These are phyloP conservation scores for Clarireedia sp. DNA, from an alignment of 2,329 filamentous ascomycete species.

Conservation along the genomic window DNA sequence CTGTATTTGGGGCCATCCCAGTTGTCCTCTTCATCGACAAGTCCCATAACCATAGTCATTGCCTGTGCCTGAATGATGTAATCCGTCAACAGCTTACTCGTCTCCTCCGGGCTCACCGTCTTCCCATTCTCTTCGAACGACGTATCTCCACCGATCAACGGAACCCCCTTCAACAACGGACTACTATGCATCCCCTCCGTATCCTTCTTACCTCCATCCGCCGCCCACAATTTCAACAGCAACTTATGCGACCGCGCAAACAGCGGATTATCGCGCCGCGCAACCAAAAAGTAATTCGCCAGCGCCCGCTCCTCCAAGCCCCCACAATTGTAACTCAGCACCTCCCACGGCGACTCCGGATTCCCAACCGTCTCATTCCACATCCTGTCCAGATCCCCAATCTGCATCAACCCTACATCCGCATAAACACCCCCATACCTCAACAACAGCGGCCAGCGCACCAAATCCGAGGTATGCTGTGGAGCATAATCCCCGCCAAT, in stretches of 20 bases:
- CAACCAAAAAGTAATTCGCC: conserved; percentile 43
- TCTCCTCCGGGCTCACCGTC: conserved; percentile 33
- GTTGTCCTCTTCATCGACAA: conserved; percentile 40
- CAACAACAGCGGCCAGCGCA: conserved; percentile 48
- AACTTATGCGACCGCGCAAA: conserved; percentile 42
- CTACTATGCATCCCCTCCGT: conserved; percentile 44
- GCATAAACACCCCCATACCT: conserved; percentile 50
- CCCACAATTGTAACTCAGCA: conserved; percentile 40
- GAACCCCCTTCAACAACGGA: conserved; percentile 38
- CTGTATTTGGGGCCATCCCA: conserved; percentile 49
- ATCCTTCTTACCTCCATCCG: conserved; percentile 36
- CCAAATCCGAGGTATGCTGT: conserved; percentile 51
- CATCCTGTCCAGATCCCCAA: conserved; percentile 46
- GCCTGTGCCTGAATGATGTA: conserved; percentile 51
- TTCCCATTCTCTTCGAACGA: conserved; percentile 28
- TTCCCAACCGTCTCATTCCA: conserved; percentile 44
- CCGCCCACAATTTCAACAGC: conserved; percentile 43
- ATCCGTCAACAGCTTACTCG: conserved; percentile 40
- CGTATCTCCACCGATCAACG: conserved; percentile 28
- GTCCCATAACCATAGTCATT: conserved; percentile 43
- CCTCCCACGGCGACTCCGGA: conserved; percentile 37
- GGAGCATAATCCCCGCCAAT: conserved; percentile 41
- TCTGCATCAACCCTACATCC: conserved; percentile 48
- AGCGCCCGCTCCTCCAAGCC: conserved; percentile 31
- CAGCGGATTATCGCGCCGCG: conserved; percentile 36